Conservation (phyloP, 2,329 filamentous ascomycete species). For the Endoconidiophora laricicola region DNA sequence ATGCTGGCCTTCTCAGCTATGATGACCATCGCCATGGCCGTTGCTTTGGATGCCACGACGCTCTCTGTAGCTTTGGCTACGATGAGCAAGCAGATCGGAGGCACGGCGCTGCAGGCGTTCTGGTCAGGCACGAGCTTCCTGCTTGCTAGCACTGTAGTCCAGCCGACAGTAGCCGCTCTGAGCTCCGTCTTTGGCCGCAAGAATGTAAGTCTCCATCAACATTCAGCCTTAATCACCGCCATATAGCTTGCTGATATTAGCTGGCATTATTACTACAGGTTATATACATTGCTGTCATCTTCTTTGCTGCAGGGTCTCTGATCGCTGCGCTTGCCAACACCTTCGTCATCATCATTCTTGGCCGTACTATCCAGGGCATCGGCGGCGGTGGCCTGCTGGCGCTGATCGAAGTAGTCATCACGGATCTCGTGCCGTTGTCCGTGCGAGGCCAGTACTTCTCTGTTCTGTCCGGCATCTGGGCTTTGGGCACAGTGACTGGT, state of each 20-base stretch:
- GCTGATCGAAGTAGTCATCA: conserved; percentile 20
- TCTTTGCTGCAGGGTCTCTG: conserved; percentile 27
- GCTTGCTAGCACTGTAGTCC: conserved; percentile 44
- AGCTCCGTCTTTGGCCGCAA: conserved; percentile 23
- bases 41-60: conserved; percentile 19
- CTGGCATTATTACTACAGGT: conserved; percentile 8
- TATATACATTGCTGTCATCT: conserved; percentile 17
- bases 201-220: conserved; percentile 4
- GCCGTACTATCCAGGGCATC: conserved; percentile 22
- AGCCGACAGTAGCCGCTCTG: conserved; percentile 29
- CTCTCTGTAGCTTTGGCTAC: conserved; percentile 19
- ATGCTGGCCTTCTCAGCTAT: conserved; percentile 34
- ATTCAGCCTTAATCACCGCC: neutral
- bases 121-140: conserved; percentile 58
- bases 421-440: conserved; percentile 25
- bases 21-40: conserved; percentile 37
- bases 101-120: conserved; percentile 45
- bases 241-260: neutral
- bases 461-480: conserved; percentile 30
- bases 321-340: conserved; percentile 20
- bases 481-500: conserved; percentile 31
- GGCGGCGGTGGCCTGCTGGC: conserved; percentile 22
- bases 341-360: conserved; percentile 20
- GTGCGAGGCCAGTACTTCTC: conserved; percentile 26
- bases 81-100: conserved; percentile 33